These are phyloP conservation scores for Quercus dentata DNA, from an alignment of 306 rosid genomes.

Conservation along the genomic window DNA sequence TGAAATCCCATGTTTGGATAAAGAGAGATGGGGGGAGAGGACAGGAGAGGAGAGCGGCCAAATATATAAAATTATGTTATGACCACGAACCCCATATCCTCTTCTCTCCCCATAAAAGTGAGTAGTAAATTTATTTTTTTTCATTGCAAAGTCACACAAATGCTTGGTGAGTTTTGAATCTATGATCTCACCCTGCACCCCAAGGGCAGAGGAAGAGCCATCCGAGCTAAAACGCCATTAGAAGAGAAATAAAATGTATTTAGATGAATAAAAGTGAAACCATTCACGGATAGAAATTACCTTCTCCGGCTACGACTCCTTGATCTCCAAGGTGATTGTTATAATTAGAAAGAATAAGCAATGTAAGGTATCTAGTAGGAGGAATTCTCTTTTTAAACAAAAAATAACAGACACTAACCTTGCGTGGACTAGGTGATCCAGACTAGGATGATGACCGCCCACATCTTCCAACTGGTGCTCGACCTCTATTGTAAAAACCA, in stretches of 20 bases:
- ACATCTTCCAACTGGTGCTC: too few species aligned
- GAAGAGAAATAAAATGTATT: background rate
- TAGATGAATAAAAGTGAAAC: background rate
- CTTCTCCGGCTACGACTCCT: conserved; percentile 86
- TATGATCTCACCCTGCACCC: background rate
- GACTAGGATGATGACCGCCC: too few species aligned
- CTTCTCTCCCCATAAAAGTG: too few species aligned
- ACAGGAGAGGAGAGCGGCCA: too few species aligned
- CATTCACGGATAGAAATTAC: conserved; percentile 25
- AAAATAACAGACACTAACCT: conserved; percentile 48
- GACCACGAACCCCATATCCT: too few species aligned
- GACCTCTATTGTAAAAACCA: too few species aligned
- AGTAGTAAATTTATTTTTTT: too few species aligned
- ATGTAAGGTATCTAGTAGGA: conserved; percentile 5
- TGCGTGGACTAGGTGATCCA: conserved; percentile 49
- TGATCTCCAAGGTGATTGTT: conserved; percentile 62
- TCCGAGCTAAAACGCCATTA: background rate
- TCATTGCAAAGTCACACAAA: too few species aligned
- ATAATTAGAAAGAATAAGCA: conserved; percentile 12
- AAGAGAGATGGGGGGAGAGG: too few species aligned
- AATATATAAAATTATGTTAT: too few species aligned
- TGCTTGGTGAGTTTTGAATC: background rate
- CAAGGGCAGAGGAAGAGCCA: background rate
- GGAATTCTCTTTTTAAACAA: background rate
- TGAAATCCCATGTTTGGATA: too few species aligned